phyloP scores from a whole-genome alignment of 2,329 filamentous ascomycete genomes.

The Talaromyces albobiverticillius region DNA sequence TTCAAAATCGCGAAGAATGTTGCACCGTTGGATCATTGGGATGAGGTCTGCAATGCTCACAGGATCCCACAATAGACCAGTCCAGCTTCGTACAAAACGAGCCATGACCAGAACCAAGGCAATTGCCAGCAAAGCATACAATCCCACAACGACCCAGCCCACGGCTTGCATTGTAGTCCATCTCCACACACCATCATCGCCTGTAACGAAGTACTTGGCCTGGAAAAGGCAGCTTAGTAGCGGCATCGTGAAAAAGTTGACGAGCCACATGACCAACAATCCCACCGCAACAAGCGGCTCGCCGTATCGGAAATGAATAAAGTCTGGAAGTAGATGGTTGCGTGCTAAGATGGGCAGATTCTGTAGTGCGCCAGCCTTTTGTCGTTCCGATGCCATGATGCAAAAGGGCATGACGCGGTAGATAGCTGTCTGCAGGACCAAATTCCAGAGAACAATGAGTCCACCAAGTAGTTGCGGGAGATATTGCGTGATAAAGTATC shows the following conservation, averaged over 20 bases:
- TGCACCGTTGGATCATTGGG: conserved; percentile 74
- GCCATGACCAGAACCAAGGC: conserved; percentile 58
- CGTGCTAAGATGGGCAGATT: conserved; percentile 58
- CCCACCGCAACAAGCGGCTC: conserved; percentile 65
- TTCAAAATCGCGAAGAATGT: conserved; percentile 69
- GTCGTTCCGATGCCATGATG: conserved; percentile 66
- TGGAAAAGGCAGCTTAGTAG: conserved; percentile 76
- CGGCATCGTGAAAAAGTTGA: conserved; percentile 71
- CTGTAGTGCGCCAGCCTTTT: conserved; percentile 61
- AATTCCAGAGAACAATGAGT: conserved; percentile 70
- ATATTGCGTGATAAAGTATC: conserved; percentile 85
- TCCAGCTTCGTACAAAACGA: conserved; percentile 64
- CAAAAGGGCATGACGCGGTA: conserved; percentile 75
- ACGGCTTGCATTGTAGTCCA: conserved; percentile 78
- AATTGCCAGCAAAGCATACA: conserved; percentile 67
- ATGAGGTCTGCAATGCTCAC: conserved; percentile 78
- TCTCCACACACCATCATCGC: conserved; percentile 62
- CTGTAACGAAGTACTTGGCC: conserved; percentile 60
- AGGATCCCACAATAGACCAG: conserved; percentile 82
- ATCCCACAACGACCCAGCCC: conserved; percentile 70
- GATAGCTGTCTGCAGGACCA: conserved; percentile 71
- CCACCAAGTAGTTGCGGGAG: conserved; percentile 75
- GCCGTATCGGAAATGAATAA: conserved; percentile 66
- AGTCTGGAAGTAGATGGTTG: conserved; percentile 66
- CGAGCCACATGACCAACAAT: conserved; percentile 70